Evolutionary conservation across 208 protist genomes (phyloP), one percentile per base, ranked within the genome.

Genomic region (Leishmania lainsoni): DNA sequence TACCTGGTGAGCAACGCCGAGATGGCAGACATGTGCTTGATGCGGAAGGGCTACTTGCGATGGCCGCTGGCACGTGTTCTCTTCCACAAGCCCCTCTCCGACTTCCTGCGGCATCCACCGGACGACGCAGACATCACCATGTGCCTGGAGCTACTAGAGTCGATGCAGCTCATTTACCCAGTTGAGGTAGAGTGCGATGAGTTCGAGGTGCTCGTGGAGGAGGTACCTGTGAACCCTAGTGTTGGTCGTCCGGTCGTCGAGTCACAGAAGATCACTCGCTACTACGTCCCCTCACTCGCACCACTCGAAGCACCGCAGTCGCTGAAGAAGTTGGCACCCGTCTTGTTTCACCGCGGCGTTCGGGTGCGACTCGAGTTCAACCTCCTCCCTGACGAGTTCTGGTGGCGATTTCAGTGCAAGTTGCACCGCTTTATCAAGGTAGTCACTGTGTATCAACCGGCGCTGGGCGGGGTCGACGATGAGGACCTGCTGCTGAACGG

Each of bases 321-420:
- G 66, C 84, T 98, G 71, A 84, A 90, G 79, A 88, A 79, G 45
- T 70, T 97, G 56, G 90, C 90, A 9, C 94, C 92, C 3, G 66
- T 97, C 22, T 84, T 97, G 32, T 95, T 97, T 74, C 91, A 96
- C 80, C 87, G 90, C 78, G 93, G 95, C 29, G 85, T 94, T 61
- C 90, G 88, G 17, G 84, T 94, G 58, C 86, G 84, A 63, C 87
- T 96, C 76, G 83, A 90, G 85, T 98, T 98, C 84, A 98, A 96
- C 81, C 84, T 97, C 29, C 90, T 97, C 32, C 94, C 95, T 17
- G 90, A 96, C 72, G 94, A 97, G 85, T 80, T 95, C 80, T 98
- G 94, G 93, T 96, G 87, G 88, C 89, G 94, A 17, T 85, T 98
- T 49, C 92, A 96, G 89, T 89, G 86, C 76, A 81, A 81, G 69